These are phyloP conservation scores for Fusarium globosum DNA, from an alignment of 2,329 filamentous ascomycete species.

Conservation along the genomic window DNA sequence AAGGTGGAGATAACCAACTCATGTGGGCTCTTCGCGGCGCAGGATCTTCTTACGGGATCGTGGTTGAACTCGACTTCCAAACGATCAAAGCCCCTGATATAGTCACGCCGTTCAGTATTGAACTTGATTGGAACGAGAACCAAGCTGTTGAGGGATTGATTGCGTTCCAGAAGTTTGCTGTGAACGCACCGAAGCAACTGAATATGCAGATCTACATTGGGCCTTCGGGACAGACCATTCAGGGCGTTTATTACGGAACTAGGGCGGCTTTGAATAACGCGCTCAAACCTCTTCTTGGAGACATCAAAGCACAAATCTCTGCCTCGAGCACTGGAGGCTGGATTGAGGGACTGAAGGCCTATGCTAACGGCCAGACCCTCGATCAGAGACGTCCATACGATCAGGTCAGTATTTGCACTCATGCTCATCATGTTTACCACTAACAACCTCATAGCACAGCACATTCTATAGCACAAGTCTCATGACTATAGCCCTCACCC, in stretches of 20 bases:
- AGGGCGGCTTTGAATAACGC: conserved; percentile 21
- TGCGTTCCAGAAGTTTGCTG: conserved; percentile 43
- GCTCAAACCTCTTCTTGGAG: conserved; percentile 36
- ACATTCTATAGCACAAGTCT: conserved; percentile 48
- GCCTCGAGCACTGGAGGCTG: conserved; percentile 37
- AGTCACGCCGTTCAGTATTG: conserved; percentile 38
- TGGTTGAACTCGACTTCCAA: conserved; percentile 45
- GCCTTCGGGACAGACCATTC: conserved; percentile 35
- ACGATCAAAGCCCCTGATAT: conserved; percentile 41
- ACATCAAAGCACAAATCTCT: conserved; percentile 19
- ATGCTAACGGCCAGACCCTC: conserved; percentile 29
- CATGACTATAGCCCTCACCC: conserved; percentile 42
- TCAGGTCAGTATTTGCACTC: conserved; percentile 10
- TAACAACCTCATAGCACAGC: conserved; percentile 39
- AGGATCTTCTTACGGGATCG: conserved; percentile 48
- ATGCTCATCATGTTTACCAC: background rate
- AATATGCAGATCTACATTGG: conserved; percentile 46
- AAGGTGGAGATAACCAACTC: conserved; percentile 39
- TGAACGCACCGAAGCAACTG: conserved; percentile 40
- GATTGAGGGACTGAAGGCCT: conserved; percentile 43
- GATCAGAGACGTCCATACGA: conserved; percentile 44
- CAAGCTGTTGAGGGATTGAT: conserved; percentile 36
- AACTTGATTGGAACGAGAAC: conserved; percentile 32
- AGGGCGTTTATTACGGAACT: conserved; percentile 46
- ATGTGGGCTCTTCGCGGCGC: conserved; percentile 49